Evolutionary conservation across 2,329 filamentous ascomycete genomes (phyloP).

Genomic region (Pseudocercospora eumusae): DNA sequence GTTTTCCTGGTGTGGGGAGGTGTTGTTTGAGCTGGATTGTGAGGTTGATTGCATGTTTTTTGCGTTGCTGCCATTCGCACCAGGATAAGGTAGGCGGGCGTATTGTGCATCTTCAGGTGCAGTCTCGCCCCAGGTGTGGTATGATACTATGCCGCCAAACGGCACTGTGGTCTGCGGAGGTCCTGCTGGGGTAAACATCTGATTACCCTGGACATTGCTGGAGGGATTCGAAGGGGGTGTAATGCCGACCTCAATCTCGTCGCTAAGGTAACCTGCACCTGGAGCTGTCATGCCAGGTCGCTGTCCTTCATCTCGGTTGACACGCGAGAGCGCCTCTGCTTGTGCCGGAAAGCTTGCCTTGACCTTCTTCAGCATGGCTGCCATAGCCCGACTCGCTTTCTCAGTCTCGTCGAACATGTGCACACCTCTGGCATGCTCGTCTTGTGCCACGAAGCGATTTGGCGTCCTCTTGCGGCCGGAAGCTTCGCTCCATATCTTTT

Average conservation of each 20-base stretch:
- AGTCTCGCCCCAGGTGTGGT: conserved; percentile 24
- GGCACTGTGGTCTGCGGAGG: conserved; percentile 5
- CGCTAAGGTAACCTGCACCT: background rate
- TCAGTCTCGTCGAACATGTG: conserved; percentile 37
- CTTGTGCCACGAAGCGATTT: conserved; percentile 16
- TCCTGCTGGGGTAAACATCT: conserved; percentile 7
- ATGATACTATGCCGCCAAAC: conserved; percentile 23
- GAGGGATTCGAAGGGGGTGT: background rate
- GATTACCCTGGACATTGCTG: background rate
- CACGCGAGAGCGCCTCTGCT: conserved; percentile 17
- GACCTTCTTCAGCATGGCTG: conserved; percentile 38
- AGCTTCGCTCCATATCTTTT: conserved; percentile 37
- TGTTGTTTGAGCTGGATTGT: conserved; percentile 17
- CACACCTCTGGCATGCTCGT: conserved; percentile 21
- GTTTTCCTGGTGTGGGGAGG: conserved; percentile 3
- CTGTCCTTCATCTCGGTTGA: background rate
- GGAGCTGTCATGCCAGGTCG: conserved; percentile 2
- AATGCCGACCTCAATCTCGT: conserved; percentile 13
- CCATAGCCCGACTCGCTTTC: conserved; percentile 38
- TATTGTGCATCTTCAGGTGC: conserved; percentile 15
- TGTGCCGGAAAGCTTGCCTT: conserved; percentile 29
- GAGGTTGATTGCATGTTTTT: conserved; percentile 3
- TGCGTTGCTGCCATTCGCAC: conserved; percentile 1
- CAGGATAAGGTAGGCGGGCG: background rate
- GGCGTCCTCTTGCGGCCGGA: conserved; percentile 17